Conservation (phyloP, 805 yeast species). For the Clavispora santaluciae region DNA sequence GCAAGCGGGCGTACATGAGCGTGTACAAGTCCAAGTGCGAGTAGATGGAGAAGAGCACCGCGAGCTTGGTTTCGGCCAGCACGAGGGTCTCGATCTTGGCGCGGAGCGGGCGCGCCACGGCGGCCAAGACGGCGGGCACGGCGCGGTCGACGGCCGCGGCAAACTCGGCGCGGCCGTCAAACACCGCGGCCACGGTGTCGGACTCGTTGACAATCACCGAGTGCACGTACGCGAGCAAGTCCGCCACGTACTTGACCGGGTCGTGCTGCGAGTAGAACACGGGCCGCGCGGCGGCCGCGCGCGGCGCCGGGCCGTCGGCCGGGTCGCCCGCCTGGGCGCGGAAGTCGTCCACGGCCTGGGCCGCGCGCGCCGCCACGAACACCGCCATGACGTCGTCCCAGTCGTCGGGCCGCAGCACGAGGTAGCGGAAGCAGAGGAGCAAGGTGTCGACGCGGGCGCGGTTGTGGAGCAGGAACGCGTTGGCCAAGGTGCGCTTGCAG, state of each 20-base stretch:
- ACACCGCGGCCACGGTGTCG: conserved; percentile 64
- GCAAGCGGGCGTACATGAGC: conserved; percentile 55
- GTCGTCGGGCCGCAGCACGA: conserved; percentile 38
- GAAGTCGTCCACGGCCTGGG: conserved; percentile 62
- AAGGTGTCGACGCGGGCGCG: conserved; percentile 22
- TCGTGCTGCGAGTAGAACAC: conserved; percentile 69
- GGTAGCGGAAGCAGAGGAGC: conserved; percentile 27
- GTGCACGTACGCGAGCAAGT: conserved; percentile 83
- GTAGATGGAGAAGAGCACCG: conserved; percentile 52
- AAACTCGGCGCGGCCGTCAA: conserved; percentile 30
- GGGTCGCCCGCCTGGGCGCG: conserved; percentile 45
- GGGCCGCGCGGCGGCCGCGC: conserved; percentile 32
- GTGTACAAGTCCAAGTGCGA: conserved; percentile 64
- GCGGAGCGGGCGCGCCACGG: conserved; percentile 56
- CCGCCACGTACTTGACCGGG: conserved; percentile 79
- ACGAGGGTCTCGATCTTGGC: conserved; percentile 65
- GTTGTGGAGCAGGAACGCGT: conserved; percentile 25
- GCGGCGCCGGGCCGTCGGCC: conserved; percentile 6
- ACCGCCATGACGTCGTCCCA: conserved; percentile 58
- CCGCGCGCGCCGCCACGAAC: conserved; percentile 67
- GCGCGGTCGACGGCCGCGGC: conserved; percentile 29
- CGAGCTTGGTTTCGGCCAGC: conserved; percentile 56
- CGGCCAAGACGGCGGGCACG: conserved; percentile 46
- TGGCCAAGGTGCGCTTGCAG: conserved; percentile 29
- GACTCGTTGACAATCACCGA: conserved; percentile 81